These are phyloP conservation scores for Dalechampia spathulata DNA, from an alignment of 441 rosid genomes.

Conservation along the genomic window DNA sequence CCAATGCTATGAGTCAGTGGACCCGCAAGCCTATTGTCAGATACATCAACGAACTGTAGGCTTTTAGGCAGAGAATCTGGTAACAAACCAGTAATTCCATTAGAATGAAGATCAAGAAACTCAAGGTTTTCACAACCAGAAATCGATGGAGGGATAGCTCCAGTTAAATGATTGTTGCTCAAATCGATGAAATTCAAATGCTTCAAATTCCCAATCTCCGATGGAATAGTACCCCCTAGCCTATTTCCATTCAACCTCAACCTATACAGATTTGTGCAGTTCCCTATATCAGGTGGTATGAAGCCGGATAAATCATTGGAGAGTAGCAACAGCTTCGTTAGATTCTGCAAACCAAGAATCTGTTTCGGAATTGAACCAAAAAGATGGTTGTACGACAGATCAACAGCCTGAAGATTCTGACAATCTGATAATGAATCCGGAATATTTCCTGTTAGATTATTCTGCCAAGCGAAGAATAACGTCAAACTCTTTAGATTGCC, in stretches of 20 bases:
- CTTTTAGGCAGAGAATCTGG: slow-evolving; percentile 67
- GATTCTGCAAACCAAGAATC: slow-evolving; percentile 57
- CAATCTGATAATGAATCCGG: slow-evolving; percentile 66
- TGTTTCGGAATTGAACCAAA: slow-evolving; percentile 62
- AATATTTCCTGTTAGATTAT: slow-evolving; percentile 63
- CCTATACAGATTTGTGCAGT: slow-evolving; percentile 44
- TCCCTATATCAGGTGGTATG: slow-evolving; percentile 56
- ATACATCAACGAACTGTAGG: slow-evolving; percentile 59
- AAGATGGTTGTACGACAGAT: slow-evolving; percentile 74
- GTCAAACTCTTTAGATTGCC: slow-evolving; percentile 64
- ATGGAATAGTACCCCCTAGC: slow-evolving; percentile 61
- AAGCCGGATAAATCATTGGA: slow-evolving; percentile 66
- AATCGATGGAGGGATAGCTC: slow-evolving; percentile 51
- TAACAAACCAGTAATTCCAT: slow-evolving; percentile 61
- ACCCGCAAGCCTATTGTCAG: slow-evolving; percentile 64
- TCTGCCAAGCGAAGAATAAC: slow-evolving; percentile 83
- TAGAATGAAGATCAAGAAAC: slow-evolving; percentile 77
- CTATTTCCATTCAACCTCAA: slow-evolving; percentile 64
- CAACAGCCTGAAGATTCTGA: slow-evolving; percentile 77
- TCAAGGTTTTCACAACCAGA: slow-evolving; percentile 61
- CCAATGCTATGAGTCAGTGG: slow-evolving; percentile 46
- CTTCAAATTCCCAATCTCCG: slow-evolving; percentile 48
- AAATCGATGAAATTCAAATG: slow-evolving; percentile 49
- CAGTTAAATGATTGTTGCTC: slow-evolving; percentile 61
- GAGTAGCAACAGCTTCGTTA: slow-evolving; percentile 76